phyloP scores from a whole-genome alignment of 2,329 filamentous ascomycete genomes.

The Colletotrichum brevisporum region DNA sequence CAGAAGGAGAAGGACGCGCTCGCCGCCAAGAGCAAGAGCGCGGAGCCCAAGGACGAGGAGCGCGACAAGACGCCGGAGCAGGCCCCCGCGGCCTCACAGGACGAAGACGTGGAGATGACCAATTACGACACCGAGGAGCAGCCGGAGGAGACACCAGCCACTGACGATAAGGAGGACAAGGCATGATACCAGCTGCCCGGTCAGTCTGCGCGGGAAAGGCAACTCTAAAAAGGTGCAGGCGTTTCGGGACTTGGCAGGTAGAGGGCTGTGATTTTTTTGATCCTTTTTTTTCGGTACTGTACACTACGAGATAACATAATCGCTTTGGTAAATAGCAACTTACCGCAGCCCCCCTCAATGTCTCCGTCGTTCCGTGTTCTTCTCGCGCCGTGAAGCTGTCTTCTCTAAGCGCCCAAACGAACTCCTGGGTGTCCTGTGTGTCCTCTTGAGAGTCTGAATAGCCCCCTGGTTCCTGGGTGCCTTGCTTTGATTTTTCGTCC shows the following conservation, averaged over 20 bases:
- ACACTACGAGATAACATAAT: conserved; percentile 33
- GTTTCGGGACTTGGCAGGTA: conserved; percentile 32
- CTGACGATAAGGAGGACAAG: conserved; percentile 38
- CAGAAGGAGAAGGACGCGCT: conserved; percentile 57
- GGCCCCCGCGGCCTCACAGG: conserved; percentile 50
- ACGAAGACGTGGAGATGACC: conserved; percentile 66
- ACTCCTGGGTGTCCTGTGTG: conserved; percentile 34
- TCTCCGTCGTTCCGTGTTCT: neutral
- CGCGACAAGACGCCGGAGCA: conserved; percentile 41
- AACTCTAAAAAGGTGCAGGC: conserved; percentile 19
- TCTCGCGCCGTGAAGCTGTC: conserved; percentile 32
- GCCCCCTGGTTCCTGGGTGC: conserved; percentile 15
- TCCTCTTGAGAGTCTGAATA: conserved; percentile 15
- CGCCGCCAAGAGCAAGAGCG: conserved; percentile 43
- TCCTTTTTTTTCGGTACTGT: conserved; percentile 20
- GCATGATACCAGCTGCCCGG: conserved; percentile 28
- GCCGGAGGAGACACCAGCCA: conserved; percentile 36
- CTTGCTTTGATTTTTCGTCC: conserved; percentile 12
- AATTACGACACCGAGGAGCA: conserved; percentile 62
- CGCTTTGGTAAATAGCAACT: conserved; percentile 1
- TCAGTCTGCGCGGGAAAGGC: neutral
- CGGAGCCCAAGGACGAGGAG: conserved; percentile 44
- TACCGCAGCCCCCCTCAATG: conserved; percentile 5
- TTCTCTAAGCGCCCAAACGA: conserved; percentile 26
- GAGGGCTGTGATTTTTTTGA: conserved; percentile 7